Conservation (phyloP, 2,329 filamentous ascomycete species). For the Penicillium sp. region DNA sequence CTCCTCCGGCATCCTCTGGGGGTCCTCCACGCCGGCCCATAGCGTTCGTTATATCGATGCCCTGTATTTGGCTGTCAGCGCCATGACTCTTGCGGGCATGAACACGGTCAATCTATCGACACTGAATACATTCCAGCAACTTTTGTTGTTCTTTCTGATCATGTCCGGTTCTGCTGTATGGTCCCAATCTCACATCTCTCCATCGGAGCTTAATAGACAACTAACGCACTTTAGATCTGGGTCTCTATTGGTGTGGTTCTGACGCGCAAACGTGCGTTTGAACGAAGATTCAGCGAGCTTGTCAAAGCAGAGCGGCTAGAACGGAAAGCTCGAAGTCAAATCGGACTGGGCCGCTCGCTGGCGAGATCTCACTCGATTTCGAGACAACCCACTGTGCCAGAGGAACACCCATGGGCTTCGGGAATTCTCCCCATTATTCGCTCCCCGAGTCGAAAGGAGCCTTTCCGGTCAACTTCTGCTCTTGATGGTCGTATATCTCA, state of each 20-base stretch:
- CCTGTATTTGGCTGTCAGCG: constrained; percentile 42
- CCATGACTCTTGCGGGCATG: constrained; percentile 46
- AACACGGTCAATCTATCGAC: constrained; percentile 45
- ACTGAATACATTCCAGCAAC: constrained; percentile 45
- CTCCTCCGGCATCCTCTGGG: constrained; percentile 45
- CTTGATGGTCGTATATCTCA: neutral
- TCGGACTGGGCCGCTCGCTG: neutral
- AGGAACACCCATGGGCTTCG: neutral
- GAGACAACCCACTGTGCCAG: neutral
- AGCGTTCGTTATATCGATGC: constrained; percentile 43
- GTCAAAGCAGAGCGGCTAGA: constrained; percentile 1
- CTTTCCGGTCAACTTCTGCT: neutral
- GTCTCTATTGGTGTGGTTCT: constrained; percentile 1
- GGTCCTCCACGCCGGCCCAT: constrained; percentile 37
- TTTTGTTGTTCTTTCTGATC: constrained; percentile 43
- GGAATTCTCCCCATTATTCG: neutral
- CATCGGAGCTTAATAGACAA: neutral
- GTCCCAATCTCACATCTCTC: neutral
- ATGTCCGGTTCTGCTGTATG: constrained; percentile 39
- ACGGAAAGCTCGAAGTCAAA: neutral
- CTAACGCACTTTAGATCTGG: constrained; percentile 1
- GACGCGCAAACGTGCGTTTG: neutral
- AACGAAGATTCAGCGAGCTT: constrained; percentile 1
- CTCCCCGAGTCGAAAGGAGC: neutral
- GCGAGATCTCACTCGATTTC: neutral